These are phyloP conservation scores for Saccharomycopsis hybrid DNA, from an alignment of 1,139 yeast species.

Conservation along the genomic window DNA sequence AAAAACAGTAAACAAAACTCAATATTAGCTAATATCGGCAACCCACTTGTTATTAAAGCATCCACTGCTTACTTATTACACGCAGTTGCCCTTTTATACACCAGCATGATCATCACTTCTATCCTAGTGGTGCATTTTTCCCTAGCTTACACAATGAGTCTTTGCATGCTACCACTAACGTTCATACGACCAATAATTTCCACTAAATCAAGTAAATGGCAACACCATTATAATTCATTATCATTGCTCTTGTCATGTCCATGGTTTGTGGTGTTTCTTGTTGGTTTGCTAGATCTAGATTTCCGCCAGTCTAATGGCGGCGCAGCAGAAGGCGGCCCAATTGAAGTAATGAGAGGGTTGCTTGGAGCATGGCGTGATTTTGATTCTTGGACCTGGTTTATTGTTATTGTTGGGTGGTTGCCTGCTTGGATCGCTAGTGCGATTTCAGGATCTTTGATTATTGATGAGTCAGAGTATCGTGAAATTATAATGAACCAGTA, in stretches of 20 bases:
- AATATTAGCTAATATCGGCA: constrained; percentile 2
- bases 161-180: constrained; percentile 65
- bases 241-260: constrained; percentile 28
- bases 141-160: constrained; percentile 64
- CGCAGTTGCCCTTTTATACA: constrained; percentile 46
- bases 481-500: neutral
- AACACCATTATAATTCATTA: constrained; percentile 23
- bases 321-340: constrained; percentile 13
- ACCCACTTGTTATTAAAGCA: constrained; percentile 18
- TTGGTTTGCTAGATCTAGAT: constrained; percentile 24
- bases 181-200: constrained; percentile 44
- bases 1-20: neutral
- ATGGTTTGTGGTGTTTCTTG: constrained; percentile 25
- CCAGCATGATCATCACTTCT: constrained; percentile 67
- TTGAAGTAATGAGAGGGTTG: constrained; percentile 40
- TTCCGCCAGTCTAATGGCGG: neutral
- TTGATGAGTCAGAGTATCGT: constrained; percentile 19
- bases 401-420: constrained; percentile 69
- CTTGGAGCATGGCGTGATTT: constrained; percentile 61
- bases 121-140: constrained; percentile 80
- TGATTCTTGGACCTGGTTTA: constrained; percentile 85
- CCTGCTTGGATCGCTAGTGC: constrained; percentile 70
- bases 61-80: constrained; percentile 24
- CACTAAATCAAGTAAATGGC: constrained; percentile 11
- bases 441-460: constrained; percentile 27